Base-by-base conservation (phyloP, 1,139 yeast genomes). In the Suhomyces bribrorum region DNA sequence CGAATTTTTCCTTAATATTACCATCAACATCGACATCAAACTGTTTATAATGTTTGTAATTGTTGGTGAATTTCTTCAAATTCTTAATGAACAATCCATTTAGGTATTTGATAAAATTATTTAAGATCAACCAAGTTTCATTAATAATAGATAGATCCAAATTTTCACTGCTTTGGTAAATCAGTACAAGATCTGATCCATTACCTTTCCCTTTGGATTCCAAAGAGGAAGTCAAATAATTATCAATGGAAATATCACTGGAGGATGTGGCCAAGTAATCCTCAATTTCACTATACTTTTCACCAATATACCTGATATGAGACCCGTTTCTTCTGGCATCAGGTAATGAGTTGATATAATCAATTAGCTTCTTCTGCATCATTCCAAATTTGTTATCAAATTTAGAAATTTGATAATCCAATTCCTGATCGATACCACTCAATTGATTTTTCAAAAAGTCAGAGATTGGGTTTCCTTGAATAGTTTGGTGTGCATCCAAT, bases 401-500 rank as follows among this genome's bases (percentile, higher is more conserved):
- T 37, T 71, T 71, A 7, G 53, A 50, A 25, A 61, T 57, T 40
- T 72, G 77, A 45, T 64, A 62, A 13, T 58, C 49, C 43, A 71
- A 56, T 41, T 70, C 76, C 13, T 54, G 56, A 25, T 55, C 58
- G n/a, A 71, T 50, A 8, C 57, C 58, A 2, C 55, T 52, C 32
- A 71, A 53, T 47, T 70, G 77, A 5, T 66, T 61, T 14, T 45
- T 47, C 37, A 71, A 56, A 77, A 88, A 85, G 32, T 75, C 80
- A 34, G 68, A 61, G 13, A 83, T 80, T 2, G 95, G 94, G 50
- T 79, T 83, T 41, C 78, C 81, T 31, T 67, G 73, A 3, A 73
- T 73, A 9, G 79, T 83, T 14, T 83, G 61, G 42, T 81, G 86
- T 7, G 29, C 34, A 20, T 46, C 46, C 32, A 50, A 41, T 33